Percentiles rank a stretch among this genome's conserved stretches.
phyloP scores from a whole-genome alignment of 352 stramenopile species.

The Saprolegnia diclina region DNA sequence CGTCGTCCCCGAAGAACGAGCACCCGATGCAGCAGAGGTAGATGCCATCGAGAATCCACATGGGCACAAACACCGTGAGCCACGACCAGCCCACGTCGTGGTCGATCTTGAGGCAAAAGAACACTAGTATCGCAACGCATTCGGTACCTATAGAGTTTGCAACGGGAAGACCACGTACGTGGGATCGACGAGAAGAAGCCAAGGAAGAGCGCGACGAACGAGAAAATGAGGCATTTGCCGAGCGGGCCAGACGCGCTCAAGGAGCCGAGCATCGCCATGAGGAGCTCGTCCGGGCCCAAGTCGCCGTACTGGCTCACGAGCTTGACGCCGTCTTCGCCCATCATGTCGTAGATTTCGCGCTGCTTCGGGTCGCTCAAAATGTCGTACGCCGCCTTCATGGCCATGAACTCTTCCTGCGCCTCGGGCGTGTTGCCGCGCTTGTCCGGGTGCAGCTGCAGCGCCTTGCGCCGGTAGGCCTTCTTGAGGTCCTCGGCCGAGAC shows the following conservation, averaged over 20 bases:
- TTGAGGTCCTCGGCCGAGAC: conserved; percentile 84
- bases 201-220: conserved; percentile 66
- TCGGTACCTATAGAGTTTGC: background rate
- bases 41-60: conserved; percentile 70
- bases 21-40: conserved; percentile 76
- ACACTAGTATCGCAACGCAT: conserved; percentile 44
- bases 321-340: conserved; percentile 85
- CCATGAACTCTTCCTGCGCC: conserved; percentile 86
- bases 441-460: conserved; percentile 89
- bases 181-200: conserved; percentile 83
- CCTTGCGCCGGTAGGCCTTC: conserved; percentile 88
- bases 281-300: conserved; percentile 55
- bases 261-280: conserved; percentile 54
- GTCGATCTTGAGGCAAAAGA: conserved; percentile 78
- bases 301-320: conserved; percentile 82
- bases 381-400: conserved; percentile 91
- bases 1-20: conserved; percentile 43
- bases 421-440: conserved; percentile 78
- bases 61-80: conserved; percentile 69
- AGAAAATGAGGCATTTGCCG: conserved; percentile 65
- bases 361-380: conserved; percentile 85
- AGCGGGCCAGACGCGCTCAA: conserved; percentile 60
- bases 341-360: conserved; percentile 76
- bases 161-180: conserved; percentile 37
- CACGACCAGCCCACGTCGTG: conserved; percentile 69